Base-by-base conservation (phyloP, 2,329 filamentous ascomycete species). In the Penicillium sp. region DNA sequence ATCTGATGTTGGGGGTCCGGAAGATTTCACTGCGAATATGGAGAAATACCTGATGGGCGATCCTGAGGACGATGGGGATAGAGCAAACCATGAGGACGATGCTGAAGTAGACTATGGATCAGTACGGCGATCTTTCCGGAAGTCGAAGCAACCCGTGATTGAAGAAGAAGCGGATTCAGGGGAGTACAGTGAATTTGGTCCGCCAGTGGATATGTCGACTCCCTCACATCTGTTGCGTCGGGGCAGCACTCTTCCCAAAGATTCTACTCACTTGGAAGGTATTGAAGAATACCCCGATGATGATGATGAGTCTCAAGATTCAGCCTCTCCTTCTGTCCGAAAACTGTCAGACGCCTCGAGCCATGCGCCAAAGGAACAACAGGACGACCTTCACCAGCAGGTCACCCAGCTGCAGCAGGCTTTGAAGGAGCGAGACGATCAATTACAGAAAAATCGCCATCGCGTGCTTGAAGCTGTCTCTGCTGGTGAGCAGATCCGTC, bases 191-290 rank as follows among this genome's bases (percentile, higher is more conserved):
- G 73, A 76, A 61, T 74, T 75, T 39, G 74, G 70, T 2, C 73
- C 73, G 9, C 73, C 74, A 2, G 62, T 75, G 9, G 74, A 76
- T 50, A 76, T 76, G 69, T 76, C 74, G 1, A 76, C 74, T 0
- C 74, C 74, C 5, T 74, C 73, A 16, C 74, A 75, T 56, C 32
- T 76, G 8, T 57, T 75, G 47, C 70, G 68, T 47, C 57, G 71
- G 30, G 64, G 56, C 6, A 64, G 62, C 35, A 61, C 52, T 1
- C 48, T 64, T 2, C 60, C 58, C 0, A 70, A 65, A 43, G 71
- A 74, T 40, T 62, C 61, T 7, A 71, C 68, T 1, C 69, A 70
- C 18, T 53, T 75, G 8, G 71, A 74, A 47, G 66, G 68, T 27
- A 73, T 74, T 18, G 70, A 73, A 47, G 72, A 75, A 50, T 62